Percentiles rank a stretch among this genome's conserved stretches.
phyloP scores from a whole-genome alignment of 2,329 filamentous ascomycete species.

The Penicillium glabrum region DNA sequence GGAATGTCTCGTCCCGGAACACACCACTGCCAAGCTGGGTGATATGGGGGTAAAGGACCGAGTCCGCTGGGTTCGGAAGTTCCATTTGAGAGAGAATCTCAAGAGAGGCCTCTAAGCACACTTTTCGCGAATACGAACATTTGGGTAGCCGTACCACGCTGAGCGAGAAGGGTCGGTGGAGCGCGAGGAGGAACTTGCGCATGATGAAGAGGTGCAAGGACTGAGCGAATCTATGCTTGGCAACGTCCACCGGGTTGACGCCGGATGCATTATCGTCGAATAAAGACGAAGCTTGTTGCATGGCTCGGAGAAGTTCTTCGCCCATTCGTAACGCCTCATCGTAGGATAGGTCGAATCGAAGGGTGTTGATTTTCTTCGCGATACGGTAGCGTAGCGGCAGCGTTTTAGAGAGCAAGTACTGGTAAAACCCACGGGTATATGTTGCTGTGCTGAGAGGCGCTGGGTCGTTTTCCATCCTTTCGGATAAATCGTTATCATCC shows the following conservation, averaged over 20 bases:
- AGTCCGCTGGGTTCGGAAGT: slow-evolving; percentile 15
- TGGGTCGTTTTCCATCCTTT: slow-evolving; percentile 27
- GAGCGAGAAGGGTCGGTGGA: slow-evolving; percentile 50
- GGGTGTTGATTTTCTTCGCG: slow-evolving; percentile 29
- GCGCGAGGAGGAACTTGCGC: slow-evolving; percentile 55
- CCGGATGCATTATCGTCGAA: slow-evolving; percentile 22
- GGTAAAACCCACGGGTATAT: slow-evolving; percentile 29
- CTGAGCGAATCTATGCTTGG: slow-evolving; percentile 27
- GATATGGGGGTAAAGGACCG: slow-evolving; percentile 27
- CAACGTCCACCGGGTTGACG: slow-evolving; percentile 2
- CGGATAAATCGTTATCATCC: slow-evolving; percentile 35
- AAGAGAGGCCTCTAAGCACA: slow-evolving; percentile 37
- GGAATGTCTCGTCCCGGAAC: slow-evolving; percentile 37
- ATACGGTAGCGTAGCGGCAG: slow-evolving; percentile 31
- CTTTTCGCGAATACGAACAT: slow-evolving; percentile 39
- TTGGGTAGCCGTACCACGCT: slow-evolving; percentile 33
- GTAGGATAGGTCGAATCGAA: slow-evolving; percentile 32
- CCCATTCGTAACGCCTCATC: slow-evolving; percentile 33
- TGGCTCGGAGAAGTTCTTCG: slow-evolving; percentile 26
- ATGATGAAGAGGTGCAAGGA: slow-evolving; percentile 52
- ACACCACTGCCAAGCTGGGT: slow-evolving; percentile 33
- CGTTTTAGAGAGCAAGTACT: slow-evolving; percentile 28
- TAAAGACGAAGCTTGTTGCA: slow-evolving; percentile 22
- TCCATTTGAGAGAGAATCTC: slow-evolving; percentile 35
- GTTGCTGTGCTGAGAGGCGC: slow-evolving; percentile 12